Evolutionary conservation across 176 grass and related monocot genomes (phyloP).

Genomic region (Microstegium vimineum): DNA sequence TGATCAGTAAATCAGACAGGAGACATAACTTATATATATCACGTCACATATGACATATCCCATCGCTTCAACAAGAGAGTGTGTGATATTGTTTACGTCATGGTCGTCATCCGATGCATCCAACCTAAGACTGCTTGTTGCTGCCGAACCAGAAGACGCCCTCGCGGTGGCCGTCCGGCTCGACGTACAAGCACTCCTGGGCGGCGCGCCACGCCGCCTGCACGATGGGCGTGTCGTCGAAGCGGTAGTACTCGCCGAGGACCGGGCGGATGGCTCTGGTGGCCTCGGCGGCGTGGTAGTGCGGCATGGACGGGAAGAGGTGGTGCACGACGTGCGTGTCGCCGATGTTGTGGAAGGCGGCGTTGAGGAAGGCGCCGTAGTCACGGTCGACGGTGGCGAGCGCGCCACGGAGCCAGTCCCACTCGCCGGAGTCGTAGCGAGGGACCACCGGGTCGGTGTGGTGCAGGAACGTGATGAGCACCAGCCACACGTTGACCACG

Average conservation of each 20-base stretch:
- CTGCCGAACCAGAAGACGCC: constrained; percentile 55
- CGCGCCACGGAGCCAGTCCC: background rate
- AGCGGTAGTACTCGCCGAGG: background rate
- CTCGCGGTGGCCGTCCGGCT: background rate
- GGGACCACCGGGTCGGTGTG: background rate
- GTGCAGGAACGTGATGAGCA: background rate
- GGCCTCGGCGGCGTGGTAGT: background rate
- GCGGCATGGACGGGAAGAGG: background rate
- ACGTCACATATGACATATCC: no score
- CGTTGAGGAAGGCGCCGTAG: background rate
- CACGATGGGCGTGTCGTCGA: background rate
- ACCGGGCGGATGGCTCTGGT: background rate
- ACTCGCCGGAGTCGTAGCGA: background rate
- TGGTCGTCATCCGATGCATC: background rate
- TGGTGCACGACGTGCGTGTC: background rate
- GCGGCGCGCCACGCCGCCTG: background rate
- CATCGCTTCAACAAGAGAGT: no score
- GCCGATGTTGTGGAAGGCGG: background rate
- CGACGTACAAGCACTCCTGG: background rate
- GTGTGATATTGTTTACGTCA: no score
- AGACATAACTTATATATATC: no score
- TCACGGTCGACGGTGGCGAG: background rate
- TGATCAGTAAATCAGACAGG: no score
- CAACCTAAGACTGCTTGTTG: constrained; percentile 14
- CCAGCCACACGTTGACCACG: background rate